Evolutionary conservation across 1,284 basidiomycete genomes (phyloP).

Genomic region (Trichosporon sp.): DNA sequence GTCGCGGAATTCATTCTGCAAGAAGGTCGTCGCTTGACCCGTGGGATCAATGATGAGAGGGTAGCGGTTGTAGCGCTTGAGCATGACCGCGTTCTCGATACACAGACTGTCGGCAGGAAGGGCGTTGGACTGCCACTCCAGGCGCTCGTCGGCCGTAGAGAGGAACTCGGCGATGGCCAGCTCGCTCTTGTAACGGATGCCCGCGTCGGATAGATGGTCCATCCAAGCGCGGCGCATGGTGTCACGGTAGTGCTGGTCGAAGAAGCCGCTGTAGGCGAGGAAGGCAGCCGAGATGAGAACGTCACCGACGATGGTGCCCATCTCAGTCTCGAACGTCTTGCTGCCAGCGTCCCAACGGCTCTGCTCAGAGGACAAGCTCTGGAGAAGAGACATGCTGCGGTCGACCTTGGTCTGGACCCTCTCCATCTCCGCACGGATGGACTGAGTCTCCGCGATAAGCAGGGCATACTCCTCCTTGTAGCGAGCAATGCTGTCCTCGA

Average conservation of each 20-base stretch:
- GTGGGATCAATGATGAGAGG: slow-evolving; percentile 98
- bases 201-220: slow-evolving; percentile 78
- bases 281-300: slow-evolving; percentile 94
- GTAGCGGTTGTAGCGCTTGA: slow-evolving; percentile 96
- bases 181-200: slow-evolving; percentile 86
- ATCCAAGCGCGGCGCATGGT: slow-evolving; percentile 96
- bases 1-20: slow-evolving; percentile 90
- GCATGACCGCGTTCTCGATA: slow-evolving; percentile 98
- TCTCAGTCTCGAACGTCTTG: slow-evolving; percentile 93
- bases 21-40: slow-evolving; percentile 92
- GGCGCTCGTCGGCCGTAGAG: slow-evolving; percentile 92
- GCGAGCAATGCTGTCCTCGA: slow-evolving; percentile 83
- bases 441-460: slow-evolving; percentile 93
- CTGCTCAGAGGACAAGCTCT: slow-evolving; percentile 91
- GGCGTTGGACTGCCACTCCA: slow-evolving; percentile 91
- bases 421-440: slow-evolving; percentile 98
- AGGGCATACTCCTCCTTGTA: slow-evolving; percentile 99
- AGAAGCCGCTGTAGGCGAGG: slow-evolving; percentile 95
- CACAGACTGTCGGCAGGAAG: slow-evolving; percentile 92
- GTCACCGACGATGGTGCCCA: slow-evolving; percentile 98
- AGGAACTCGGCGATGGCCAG: slow-evolving; percentile 92
- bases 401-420: slow-evolving; percentile 95
- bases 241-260: slow-evolving; percentile 97
- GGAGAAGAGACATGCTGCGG: slow-evolving; percentile 89
- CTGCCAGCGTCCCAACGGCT: slow-evolving; percentile 92